A percentile compares a stretch with the other conserved stretches of the same genome.
phyloP scores from a whole-genome alignment of 805 yeast genomes.

The Yarrowia porcina region DNA sequence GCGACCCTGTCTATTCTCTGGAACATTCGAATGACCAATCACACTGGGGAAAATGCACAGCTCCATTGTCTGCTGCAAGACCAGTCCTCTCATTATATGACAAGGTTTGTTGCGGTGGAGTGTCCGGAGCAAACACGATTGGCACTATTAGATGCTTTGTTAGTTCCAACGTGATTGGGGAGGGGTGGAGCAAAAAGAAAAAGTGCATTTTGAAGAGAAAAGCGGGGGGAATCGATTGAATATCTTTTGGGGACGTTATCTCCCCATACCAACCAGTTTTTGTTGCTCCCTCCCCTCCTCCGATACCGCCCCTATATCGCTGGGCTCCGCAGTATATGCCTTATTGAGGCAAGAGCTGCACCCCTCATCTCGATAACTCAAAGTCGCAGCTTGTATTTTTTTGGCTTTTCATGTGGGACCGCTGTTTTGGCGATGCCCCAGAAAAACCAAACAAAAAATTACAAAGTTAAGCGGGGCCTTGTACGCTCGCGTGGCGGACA shows the following conservation, averaged over 20 bases:
- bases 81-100: no score
- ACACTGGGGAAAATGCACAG: no score
- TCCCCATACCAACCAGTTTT: no score
- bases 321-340: neutral
- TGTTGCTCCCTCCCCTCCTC: neutral
- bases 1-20: neutral
- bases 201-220: neutral
- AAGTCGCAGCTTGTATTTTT: neutral
- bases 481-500: neutral
- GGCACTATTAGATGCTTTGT: neutral
- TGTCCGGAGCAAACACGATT: neutral
- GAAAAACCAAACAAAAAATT: neutral
- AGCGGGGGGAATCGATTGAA: neutral
- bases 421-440: constrained; percentile 14
- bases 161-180: no score
- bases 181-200: no score
- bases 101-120: neutral
- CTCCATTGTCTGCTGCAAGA: no score
- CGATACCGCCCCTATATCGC: constrained; percentile 23
- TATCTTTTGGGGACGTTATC: no score
- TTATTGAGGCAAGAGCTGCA: constrained; percentile 4
- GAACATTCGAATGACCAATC: neutral
- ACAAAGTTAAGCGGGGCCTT: neutral
- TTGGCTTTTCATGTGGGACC: neutral
- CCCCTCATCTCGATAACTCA: constrained; percentile 24